Evolutionary conservation across 2,329 filamentous ascomycete species (phyloP), one percentile per base, ranked within the genome.

Genomic region (Claviceps sp.): DNA sequence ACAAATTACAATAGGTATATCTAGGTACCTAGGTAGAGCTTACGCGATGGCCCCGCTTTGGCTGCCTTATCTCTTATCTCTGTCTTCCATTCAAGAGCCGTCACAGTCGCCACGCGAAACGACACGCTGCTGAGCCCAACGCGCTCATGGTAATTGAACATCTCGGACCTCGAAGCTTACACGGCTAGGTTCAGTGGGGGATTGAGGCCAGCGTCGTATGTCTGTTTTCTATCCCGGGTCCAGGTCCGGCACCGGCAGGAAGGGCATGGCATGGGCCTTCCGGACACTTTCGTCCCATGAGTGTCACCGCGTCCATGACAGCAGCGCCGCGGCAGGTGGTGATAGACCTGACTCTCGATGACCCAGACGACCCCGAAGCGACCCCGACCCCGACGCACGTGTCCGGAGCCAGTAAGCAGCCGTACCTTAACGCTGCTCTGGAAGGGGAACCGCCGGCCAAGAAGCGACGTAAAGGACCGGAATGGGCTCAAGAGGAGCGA

Each of bases 371-470:
- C 48, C 10, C 30, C 4, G 30, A 34, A 4, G 10, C 30, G 30
- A 34, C 30, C 30, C 30, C 19, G 5, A 43, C 19, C 3, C 6
- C 30, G 17, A 11, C 48, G 14, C 41, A 7, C 26, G 42, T 17
- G 16, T 30, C 34, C 1, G 16, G 42, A 6, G 4, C 4, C 16
- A 26, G 4, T 10, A 45, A 30, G 34, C 49, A 40, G n/a, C 17
- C 42, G 16, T 34, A 10, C 8, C 11, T 42, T 24, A 34, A 14
- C 49, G 14, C 24, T 14, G 5, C 24, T 1, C 6, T 50, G 13
- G 54, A 14, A 44, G 22, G 60, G 19, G 62, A 61, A 49, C 63
- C 66, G 47, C 61, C 62, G 6, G 50, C 54, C 6, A 69, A 69
- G 56, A 59, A 61, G 40, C 59, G 61, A 51, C 63, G 66, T 50